phyloP scores from a whole-genome alignment of 1,284 basidiomycete genomes.

The Ustilago curta region DNA sequence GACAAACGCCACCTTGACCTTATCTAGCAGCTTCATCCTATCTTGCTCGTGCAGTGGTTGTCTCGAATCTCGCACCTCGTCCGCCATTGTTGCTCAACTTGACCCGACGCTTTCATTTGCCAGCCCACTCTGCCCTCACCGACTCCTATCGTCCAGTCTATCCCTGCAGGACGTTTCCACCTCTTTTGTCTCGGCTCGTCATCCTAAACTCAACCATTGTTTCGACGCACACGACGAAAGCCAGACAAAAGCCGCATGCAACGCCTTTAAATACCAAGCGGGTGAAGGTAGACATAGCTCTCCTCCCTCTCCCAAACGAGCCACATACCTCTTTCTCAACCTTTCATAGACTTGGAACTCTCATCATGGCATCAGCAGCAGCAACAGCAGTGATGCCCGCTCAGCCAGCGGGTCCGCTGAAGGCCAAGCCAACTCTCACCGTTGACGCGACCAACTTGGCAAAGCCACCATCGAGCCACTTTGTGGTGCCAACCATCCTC shows the following conservation, averaged over 20 bases:
- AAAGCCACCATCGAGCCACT: constrained; percentile 7
- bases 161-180: too few species aligned
- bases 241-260: neutral
- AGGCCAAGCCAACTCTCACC: constrained; percentile 17
- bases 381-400: constrained; percentile 13
- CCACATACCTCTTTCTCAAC: neutral
- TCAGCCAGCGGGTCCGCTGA: neutral
- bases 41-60: too few species aligned
- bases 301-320: neutral
- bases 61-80: too few species aligned
- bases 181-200: too few species aligned
- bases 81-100: too few species aligned
- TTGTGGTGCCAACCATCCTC: constrained; percentile 49
- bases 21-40: too few species aligned
- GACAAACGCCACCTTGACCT: too few species aligned
- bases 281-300: constrained; percentile 1
- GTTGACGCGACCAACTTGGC: constrained; percentile 17
- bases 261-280: constrained; percentile 4
- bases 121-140: too few species aligned
- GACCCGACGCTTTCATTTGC: too few species aligned
- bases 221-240: too few species aligned
- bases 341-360: neutral
- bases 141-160: too few species aligned
- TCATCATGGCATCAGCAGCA: constrained; percentile 24
- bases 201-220: too few species aligned